Evolutionary conservation across 2,329 filamentous ascomycete genomes (phyloP).

Genomic region (Trichoderma sp.): DNA sequence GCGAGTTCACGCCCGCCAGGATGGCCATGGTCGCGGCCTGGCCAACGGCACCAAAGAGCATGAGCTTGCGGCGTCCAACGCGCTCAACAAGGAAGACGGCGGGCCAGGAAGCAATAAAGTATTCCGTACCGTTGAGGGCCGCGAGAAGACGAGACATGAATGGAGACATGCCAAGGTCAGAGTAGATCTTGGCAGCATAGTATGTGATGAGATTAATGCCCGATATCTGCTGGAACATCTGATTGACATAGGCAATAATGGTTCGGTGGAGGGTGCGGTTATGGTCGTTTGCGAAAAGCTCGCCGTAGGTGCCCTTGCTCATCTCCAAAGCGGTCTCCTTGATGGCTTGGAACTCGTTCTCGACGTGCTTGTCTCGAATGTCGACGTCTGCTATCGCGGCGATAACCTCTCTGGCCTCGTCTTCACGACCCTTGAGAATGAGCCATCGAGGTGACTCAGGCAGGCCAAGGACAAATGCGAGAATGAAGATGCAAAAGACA

Average conservation of each 20-base stretch:
- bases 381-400: constrained; percentile 54
- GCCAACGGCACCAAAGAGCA: constrained; percentile 65
- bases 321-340: constrained; percentile 66
- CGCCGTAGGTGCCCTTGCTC: constrained; percentile 56
- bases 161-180: constrained; percentile 49
- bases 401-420: constrained; percentile 47
- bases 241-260: constrained; percentile 58
- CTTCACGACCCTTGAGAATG: constrained; percentile 44
- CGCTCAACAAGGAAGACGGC: constrained; percentile 61
- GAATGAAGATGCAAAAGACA: constrained; percentile 56
- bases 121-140: constrained; percentile 43
- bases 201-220: constrained; percentile 62
- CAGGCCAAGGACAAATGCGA: constrained; percentile 49
- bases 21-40: constrained; percentile 65
- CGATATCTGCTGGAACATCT: constrained; percentile 65
- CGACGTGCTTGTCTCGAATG: constrained; percentile 54
- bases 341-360: constrained; percentile 58
- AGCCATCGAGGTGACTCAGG: constrained; percentile 54
- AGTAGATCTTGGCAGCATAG: constrained; percentile 59
- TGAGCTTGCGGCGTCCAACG: constrained; percentile 65
- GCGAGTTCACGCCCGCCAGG: constrained; percentile 53
- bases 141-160: constrained; percentile 57
- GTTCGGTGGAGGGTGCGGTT: constrained; percentile 59
- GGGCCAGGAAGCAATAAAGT: constrained; percentile 62
- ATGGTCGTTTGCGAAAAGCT: constrained; percentile 55